Evolutionary conservation across 345 rosid genomes (phyloP).

Genomic region (Aquilaria malaccensis): DNA sequence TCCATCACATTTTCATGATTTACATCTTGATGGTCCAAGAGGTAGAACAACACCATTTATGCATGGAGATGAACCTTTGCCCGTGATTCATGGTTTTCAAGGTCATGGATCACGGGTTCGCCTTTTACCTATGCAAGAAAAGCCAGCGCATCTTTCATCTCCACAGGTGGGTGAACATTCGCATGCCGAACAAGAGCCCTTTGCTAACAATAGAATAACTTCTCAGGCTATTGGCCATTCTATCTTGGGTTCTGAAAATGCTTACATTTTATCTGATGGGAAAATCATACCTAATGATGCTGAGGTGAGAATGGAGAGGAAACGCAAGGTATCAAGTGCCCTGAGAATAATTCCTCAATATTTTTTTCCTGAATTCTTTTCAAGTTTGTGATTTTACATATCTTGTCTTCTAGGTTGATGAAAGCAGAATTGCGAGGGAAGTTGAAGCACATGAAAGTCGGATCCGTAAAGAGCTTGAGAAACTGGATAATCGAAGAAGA

Average conservation of each 20-base stretch:
- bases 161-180: slow-evolving; percentile 47
- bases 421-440: slow-evolving; percentile 56
- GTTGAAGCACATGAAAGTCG: slow-evolving; percentile 59
- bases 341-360: not conserved
- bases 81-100: slow-evolving; percentile 42
- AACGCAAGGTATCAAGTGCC: slow-evolving; percentile 38
- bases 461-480: slow-evolving; percentile 76
- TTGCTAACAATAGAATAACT: slow-evolving; percentile 32
- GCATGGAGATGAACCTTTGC: slow-evolving; percentile 53
- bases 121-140: slow-evolving; percentile 53
- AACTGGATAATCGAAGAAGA: slow-evolving; percentile 56
- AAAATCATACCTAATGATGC: slow-evolving; percentile 30
- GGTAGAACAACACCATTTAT: slow-evolving; percentile 41
- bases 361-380: slow-evolving; percentile 9
- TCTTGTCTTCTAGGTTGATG: slow-evolving; percentile 54
- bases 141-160: slow-evolving; percentile 44
- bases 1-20: slow-evolving; percentile 50
- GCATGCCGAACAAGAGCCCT: slow-evolving; percentile 39
- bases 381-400: slow-evolving; percentile 7
- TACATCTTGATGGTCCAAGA: slow-evolving; percentile 41
- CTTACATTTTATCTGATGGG: slow-evolving; percentile 30
- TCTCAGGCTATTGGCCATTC: slow-evolving; percentile 26
- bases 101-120: slow-evolving; percentile 53
- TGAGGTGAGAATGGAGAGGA: slow-evolving; percentile 38
- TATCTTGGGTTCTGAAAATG: slow-evolving; percentile 32